phyloP scores from a whole-genome alignment of 2,329 filamentous ascomycete genomes.

The Pseudocercospora cruenta region DNA sequence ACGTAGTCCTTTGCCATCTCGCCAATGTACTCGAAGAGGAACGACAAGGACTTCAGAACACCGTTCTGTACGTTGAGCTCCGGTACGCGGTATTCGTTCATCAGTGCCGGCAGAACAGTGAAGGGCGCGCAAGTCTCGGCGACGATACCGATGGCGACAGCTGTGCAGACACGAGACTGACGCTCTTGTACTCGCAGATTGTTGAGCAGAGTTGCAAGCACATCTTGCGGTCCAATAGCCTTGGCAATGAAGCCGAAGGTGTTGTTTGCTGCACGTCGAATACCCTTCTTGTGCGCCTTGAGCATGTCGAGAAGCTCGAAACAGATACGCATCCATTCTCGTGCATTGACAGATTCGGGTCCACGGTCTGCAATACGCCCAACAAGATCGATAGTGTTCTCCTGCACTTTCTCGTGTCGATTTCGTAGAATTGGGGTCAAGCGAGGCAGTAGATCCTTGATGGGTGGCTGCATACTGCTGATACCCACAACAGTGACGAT shows the following conservation, averaged over 20 bases:
- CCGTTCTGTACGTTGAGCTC: conserved; percentile 99
- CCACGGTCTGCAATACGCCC: conserved; percentile 97
- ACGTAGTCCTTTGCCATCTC: conserved; percentile 99
- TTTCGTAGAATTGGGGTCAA: conserved; percentile 98
- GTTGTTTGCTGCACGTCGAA: conserved; percentile 96
- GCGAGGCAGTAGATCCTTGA: conserved; percentile 91
- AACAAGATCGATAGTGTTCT: conserved; percentile 97
- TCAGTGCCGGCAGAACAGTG: conserved; percentile 94
- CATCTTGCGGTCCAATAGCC: conserved; percentile 96
- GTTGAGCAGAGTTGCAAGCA: conserved; percentile 91
- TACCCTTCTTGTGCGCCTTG: conserved; percentile 99
- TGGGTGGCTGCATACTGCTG: conserved; percentile 96
- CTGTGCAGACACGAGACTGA: conserved; percentile 97
- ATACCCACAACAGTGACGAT: conserved; percentile 99
- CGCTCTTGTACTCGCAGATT: conserved; percentile 96
- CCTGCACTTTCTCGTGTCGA: conserved; percentile 97
- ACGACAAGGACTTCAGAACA: conserved; percentile 93
- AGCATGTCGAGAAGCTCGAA: conserved; percentile 99
- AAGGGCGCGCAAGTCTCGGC: conserved; percentile 98
- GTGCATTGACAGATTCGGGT: conserved; percentile 91
- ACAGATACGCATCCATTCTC: conserved; percentile 99
- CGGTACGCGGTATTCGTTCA: conserved; percentile 99
- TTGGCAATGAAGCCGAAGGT: conserved; percentile 99
- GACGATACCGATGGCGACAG: conserved; percentile 96
- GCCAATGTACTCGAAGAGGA: conserved; percentile 98